Base-by-base conservation (phyloP, 768 basidiomycete species). In the Mycena belliarum region DNA sequence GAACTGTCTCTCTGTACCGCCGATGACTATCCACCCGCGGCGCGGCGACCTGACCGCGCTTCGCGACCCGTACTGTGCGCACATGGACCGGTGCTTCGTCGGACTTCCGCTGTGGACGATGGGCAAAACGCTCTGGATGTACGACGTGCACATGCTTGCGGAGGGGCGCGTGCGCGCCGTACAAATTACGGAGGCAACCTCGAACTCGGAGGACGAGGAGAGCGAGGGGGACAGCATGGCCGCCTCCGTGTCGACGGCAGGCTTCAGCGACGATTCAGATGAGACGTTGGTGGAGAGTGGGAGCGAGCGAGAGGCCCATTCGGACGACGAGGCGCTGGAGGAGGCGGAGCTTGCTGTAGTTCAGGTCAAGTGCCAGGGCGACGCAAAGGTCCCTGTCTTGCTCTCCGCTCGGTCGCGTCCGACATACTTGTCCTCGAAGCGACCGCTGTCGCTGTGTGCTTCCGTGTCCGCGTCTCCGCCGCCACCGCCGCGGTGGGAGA, bases 21-120 rank as follows among this genome's bases (percentile, higher is more conserved):
- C 77, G 10, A 59, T 79, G 54, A 75, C 75, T 9, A 71, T 80
- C 29, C 76, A 83, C 65, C 88, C 88, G n/a, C 79, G 88, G 3
- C 77, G 80, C 12, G 88, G 88, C 6, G 87, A 89, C 60, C 70
- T 89, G 24, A 68, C 75, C 0, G 76, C 84, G 2, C 69, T 88
- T 37, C 79, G 81, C 25, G 85, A 89, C 64, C 80, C 83, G 3
- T 82, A 81, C 64, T 77, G 77, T 47, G 76, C 73, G 57, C 73
- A 82, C 49, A 75, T 86, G 48, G 88, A 89, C 67, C 81, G 81
- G 12, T 82, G 73, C 60, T 86, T 88, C 63, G 78, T 78, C 57
- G 73, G 69, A 32, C 74, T 84, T 64, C 81, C 84, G 4, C 67
- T 83, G 45, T 88, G 86, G 82, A 88, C 87, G 20, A 82, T 89